Evolutionary conservation across 441 rosid species (phyloP), one percentile per base, ranked within the genome.

Genomic region (Euphorbia corollata): DNA sequence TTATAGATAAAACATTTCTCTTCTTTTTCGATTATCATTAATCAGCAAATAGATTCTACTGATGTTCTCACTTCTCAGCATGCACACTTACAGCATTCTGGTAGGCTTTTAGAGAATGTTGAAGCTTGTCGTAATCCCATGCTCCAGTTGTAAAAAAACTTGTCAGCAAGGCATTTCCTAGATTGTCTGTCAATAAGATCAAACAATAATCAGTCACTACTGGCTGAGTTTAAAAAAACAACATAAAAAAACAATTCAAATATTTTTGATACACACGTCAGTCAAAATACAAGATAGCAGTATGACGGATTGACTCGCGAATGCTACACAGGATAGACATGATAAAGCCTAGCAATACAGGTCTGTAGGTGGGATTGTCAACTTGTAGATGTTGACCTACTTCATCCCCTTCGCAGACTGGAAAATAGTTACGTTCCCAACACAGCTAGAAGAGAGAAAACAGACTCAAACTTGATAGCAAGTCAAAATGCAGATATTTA

Each of bases 151-250:
- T 74, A 73, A 84, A 86, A 64, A 84, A 87, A 55, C 87, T 83
- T 18, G 94, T 86, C 73, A 87, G 79, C 63, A 84, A 80, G 55
- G 94, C 91, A 79, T 87, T 86, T 70, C 94, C 91, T 71, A 87
- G 83, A 74, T 84, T 84, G 80, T 86, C 94, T 87, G 84, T 34
- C 73, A 70, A 60, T 19, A 73, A 67, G 72, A 62, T 68, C 59
- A 76, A 67, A 71, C 24, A 16, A 23, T 53, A 62, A 66, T 60
- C 65, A 55, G 59, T 63, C 22, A 45, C 27, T 48, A 64, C 9
- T 19, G 43, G 12, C n/a, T n/a, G n/a, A n/a, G n/a, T n/a, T 56
- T 63, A 30, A 2, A 51, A 73, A 62, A 24, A 18, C 57, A 59
- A 72, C 15, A 61, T 8, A 54, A 11, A 1, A 54, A 19, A 19